Evolutionary conservation across 2,329 filamentous ascomycete species (phyloP).

Genomic region (Alternaria longipes): DNA sequence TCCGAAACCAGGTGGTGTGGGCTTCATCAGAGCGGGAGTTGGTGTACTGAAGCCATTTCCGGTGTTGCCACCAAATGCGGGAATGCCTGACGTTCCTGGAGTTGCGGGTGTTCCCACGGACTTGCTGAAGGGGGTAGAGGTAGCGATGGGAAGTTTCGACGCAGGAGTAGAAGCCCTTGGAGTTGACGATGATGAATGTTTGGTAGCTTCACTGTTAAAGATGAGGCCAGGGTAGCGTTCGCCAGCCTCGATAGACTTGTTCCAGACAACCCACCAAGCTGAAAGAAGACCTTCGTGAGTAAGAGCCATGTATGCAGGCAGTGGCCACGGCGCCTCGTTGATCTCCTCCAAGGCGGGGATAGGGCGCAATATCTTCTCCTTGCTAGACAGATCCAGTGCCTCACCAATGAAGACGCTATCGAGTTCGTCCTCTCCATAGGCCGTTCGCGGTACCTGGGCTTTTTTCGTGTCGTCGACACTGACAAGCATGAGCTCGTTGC

Average conservation of each 20-base stretch:
- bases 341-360: conserved; percentile 80
- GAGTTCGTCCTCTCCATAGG: conserved; percentile 51
- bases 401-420: conserved; percentile 84
- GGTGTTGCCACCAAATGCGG: conserved; percentile 17
- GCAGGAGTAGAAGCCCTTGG: conserved; percentile 19
- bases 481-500: conserved; percentile 76
- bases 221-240: conserved; percentile 77
- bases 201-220: conserved; percentile 47
- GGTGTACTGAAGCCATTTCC: conserved; percentile 15
- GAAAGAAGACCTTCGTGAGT: conserved; percentile 88
- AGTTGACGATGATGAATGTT: conserved; percentile 39
- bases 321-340: conserved; percentile 77
- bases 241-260: conserved; percentile 80
- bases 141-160: conserved; percentile 16
- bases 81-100: conserved; percentile 37
- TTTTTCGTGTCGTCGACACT: conserved; percentile 78
- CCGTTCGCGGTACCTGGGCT: conserved; percentile 67
- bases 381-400: conserved; percentile 83
- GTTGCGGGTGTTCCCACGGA: conserved; percentile 28
- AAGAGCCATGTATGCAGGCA: conserved; percentile 84
- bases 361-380: conserved; percentile 79
- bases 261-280: conserved; percentile 92
- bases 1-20: conserved; percentile 36
- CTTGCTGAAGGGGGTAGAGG: conserved; percentile 24
- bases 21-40: conserved; percentile 18